Conservation (phyloP, 2,329 filamentous ascomycete genomes). For the Trichoderma pleuroti region DNA sequence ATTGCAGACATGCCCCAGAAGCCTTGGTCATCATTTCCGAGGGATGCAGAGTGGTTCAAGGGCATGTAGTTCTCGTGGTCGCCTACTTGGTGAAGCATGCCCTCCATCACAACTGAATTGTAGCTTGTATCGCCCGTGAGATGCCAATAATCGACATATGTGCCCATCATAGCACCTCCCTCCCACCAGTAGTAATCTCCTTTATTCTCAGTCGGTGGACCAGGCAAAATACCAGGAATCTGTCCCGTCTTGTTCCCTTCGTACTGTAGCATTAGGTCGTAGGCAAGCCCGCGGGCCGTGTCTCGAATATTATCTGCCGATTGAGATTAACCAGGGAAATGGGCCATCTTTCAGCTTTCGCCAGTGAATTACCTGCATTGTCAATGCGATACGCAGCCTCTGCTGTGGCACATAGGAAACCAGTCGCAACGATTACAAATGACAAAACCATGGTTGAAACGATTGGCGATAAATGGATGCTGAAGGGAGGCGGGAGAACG, state of each 20-base stretch:
- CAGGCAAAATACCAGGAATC: conserved; percentile 55
- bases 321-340: not conserved
- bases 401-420: not conserved
- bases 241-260: conserved; percentile 48
- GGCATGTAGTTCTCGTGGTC: conserved; percentile 57
- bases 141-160: conserved; percentile 67
- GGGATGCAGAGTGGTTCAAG: conserved; percentile 52
- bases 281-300: conserved; percentile 46
- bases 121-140: conserved; percentile 62
- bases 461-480: not conserved
- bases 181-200: conserved; percentile 74
- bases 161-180: conserved; percentile 64
- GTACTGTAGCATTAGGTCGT: conserved; percentile 51
- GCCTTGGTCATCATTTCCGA: conserved; percentile 68
- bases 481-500: not conserved
- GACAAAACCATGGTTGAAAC: not conserved
- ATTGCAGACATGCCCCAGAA: conserved; percentile 69
- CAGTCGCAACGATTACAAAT: not conserved
- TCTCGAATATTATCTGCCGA: conserved; percentile 43
- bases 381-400: not conserved
- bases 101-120: conserved; percentile 55
- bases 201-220: conserved; percentile 43
- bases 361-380: not conserved
- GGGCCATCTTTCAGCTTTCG: accelerated
- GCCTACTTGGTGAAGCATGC: conserved; percentile 58